These are phyloP conservation scores for Pyronema omphalodes DNA, from an alignment of 495 filamentous ascomycete genomes.

Conservation along the genomic window DNA sequence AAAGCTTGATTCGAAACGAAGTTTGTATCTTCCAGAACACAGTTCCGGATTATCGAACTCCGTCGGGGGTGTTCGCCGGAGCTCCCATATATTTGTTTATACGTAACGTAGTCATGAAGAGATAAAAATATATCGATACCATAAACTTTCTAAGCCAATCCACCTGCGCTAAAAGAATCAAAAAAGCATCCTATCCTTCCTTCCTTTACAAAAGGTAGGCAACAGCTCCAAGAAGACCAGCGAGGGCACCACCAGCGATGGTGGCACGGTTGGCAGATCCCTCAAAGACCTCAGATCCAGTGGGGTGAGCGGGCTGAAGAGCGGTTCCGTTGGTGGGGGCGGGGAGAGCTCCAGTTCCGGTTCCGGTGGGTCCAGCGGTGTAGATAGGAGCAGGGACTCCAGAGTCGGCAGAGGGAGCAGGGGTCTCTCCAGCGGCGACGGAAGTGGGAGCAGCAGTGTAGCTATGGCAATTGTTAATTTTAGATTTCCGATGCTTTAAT, in stretches of 20 bases:
- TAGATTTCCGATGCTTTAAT: background rate
- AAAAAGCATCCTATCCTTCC: no score
- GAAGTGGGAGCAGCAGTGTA: slow-evolving; percentile 4
- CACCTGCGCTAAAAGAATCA: no score
- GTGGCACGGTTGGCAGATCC: slow-evolving; percentile 35
- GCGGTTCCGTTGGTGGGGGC: background rate
- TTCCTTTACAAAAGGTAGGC: slow-evolving; percentile 54
- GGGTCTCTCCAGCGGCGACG: slow-evolving; percentile 5
- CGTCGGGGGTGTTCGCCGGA: no score
- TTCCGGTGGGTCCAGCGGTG: slow-evolving; percentile 1
- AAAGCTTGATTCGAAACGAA: no score
- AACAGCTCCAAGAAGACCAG: slow-evolving; percentile 50
- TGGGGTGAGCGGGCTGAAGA: slow-evolving; percentile 18
- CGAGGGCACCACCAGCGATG: slow-evolving; percentile 52
- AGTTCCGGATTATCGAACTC: no score
- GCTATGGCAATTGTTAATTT: slow-evolving; percentile 10
- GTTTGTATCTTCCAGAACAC: no score
- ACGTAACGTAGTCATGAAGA: no score
- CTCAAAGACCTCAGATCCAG: slow-evolving; percentile 19
- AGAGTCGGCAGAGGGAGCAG: slow-evolving; percentile 7
- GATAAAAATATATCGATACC: no score
- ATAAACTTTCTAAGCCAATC: no score
- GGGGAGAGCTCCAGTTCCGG: slow-evolving; percentile 22
- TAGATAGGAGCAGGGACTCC: slow-evolving; percentile 20
- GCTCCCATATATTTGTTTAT: no score